Percentiles rank a stretch among this genome's conserved stretches.
Evolutionary conservation across 495 filamentous ascomycete species (phyloP).

Genomic region (Delitschia confertaspora): DNA sequence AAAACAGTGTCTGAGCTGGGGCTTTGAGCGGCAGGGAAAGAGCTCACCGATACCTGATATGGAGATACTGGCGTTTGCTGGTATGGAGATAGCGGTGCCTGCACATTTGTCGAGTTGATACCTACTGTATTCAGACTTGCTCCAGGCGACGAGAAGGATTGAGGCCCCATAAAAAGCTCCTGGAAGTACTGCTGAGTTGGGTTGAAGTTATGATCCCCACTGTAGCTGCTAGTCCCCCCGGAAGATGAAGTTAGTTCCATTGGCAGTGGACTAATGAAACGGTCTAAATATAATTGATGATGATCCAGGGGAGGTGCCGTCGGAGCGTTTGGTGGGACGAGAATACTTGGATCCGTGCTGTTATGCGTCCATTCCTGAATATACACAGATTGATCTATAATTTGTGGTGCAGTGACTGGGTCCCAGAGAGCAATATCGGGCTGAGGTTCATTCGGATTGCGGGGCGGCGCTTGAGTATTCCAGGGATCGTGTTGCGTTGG

Average conservation of each 20-base stretch:
- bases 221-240: no score
- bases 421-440: slow-evolving; percentile 16
- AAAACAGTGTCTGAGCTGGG: slow-evolving; percentile 16
- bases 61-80: slow-evolving; percentile 8
- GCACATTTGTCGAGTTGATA: neutral
- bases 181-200: no score
- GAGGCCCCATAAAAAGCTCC: no score
- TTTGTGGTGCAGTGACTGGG: slow-evolving; percentile 9
- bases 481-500: slow-evolving; percentile 24
- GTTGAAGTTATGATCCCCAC: no score
- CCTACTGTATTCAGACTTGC: no score
- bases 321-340: slow-evolving; percentile 7
- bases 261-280: no score
- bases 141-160: no score
- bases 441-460: slow-evolving; percentile 12
- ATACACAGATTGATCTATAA: neutral
- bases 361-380: slow-evolving; percentile 8
- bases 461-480: slow-evolving; percentile 10
- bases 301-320: no score
- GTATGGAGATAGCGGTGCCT: slow-evolving; percentile 6
- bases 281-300: no score
- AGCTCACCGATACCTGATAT: neutral
- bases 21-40: no score
- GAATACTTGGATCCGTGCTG: slow-evolving; percentile 3
- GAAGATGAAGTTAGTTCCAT: no score